These are phyloP conservation scores for Sphaerosporella brunnea DNA, from an alignment of 495 filamentous ascomycete species.

Conservation along the genomic window DNA sequence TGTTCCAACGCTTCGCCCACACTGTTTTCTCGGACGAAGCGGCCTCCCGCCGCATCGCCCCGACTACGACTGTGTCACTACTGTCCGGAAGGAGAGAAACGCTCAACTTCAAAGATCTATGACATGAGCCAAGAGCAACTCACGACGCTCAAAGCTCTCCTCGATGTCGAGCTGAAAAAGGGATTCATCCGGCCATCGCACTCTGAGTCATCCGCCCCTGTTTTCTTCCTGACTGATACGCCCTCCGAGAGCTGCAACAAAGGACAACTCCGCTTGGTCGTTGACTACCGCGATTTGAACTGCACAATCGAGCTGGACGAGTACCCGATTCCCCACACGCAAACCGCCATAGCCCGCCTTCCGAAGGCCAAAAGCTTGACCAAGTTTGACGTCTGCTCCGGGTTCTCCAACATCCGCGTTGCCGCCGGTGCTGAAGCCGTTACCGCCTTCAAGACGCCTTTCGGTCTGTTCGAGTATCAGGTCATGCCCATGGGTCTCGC, in stretches of 20 bases:
- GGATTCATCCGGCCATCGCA: neutral
- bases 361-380: slow-evolving; percentile 5
- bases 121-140: neutral
- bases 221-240: neutral
- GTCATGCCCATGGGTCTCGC: slow-evolving; percentile 22
- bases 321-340: neutral
- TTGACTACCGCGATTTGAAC: neutral
- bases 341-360: neutral
- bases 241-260: neutral
- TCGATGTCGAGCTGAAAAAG: neutral
- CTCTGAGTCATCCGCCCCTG: neutral
- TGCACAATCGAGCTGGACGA: neutral
- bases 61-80: neutral
- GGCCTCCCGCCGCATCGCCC: neutral
- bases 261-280: neutral
- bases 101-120: neutral
- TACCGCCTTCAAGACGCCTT: slow-evolving; percentile 27
- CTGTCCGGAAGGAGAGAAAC: neutral
- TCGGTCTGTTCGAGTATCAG: slow-evolving; percentile 21
- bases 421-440: slow-evolving; percentile 25
- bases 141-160: neutral
- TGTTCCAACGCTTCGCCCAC: neutral
- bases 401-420: slow-evolving; percentile 18
- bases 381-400: slow-evolving; percentile 3
- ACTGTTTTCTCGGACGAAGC: neutral